phyloP scores from a whole-genome alignment of 2,329 filamentous ascomycete genomes.

The Phyllachora maydis region DNA sequence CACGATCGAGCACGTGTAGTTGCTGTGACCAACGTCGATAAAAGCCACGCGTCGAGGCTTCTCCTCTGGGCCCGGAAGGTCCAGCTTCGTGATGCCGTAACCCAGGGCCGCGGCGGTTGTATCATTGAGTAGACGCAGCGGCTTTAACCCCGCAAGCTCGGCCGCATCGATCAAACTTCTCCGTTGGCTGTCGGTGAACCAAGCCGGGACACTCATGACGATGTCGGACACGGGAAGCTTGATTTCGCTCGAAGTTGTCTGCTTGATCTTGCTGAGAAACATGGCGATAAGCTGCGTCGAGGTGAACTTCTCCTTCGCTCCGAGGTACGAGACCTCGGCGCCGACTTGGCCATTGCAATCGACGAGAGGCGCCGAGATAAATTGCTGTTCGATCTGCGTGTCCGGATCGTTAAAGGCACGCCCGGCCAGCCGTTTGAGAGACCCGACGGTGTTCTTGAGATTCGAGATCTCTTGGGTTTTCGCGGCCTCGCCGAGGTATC shows the following conservation, averaged over 20 bases:
- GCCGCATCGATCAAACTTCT: slow-evolving; percentile 75
- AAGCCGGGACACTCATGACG: slow-evolving; percentile 83
- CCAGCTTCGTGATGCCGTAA: slow-evolving; percentile 94
- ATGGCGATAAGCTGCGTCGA: slow-evolving; percentile 85
- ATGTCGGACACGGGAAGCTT: slow-evolving; percentile 83
- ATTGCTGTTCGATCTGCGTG: slow-evolving; percentile 81
- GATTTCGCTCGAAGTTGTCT: slow-evolving; percentile 69
- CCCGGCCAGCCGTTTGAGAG: slow-evolving; percentile 80
- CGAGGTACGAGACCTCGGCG: slow-evolving; percentile 80
- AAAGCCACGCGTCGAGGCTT: slow-evolving; percentile 81
- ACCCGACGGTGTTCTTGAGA: slow-evolving; percentile 94
- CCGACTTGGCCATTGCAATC: slow-evolving; percentile 90
- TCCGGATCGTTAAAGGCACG: slow-evolving; percentile 78
- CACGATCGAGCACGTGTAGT: slow-evolving; percentile 84
- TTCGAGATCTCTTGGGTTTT: slow-evolving; percentile 99
- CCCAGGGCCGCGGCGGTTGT: slow-evolving; percentile 90
- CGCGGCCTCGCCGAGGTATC: slow-evolving; percentile 84
- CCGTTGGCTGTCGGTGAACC: slow-evolving; percentile 93
- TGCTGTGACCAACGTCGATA: slow-evolving; percentile 88
- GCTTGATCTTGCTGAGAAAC: slow-evolving; percentile 88
- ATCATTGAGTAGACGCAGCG: slow-evolving; percentile 91
- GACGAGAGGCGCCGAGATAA: slow-evolving; percentile 65
- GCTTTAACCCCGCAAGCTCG: slow-evolving; percentile 83
- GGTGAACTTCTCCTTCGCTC: slow-evolving; percentile 91
- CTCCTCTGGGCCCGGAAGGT: slow-evolving; percentile 75